Conservation (phyloP, 1,284 basidiomycete genomes). For the Thecaphora thlaspeos region DNA sequence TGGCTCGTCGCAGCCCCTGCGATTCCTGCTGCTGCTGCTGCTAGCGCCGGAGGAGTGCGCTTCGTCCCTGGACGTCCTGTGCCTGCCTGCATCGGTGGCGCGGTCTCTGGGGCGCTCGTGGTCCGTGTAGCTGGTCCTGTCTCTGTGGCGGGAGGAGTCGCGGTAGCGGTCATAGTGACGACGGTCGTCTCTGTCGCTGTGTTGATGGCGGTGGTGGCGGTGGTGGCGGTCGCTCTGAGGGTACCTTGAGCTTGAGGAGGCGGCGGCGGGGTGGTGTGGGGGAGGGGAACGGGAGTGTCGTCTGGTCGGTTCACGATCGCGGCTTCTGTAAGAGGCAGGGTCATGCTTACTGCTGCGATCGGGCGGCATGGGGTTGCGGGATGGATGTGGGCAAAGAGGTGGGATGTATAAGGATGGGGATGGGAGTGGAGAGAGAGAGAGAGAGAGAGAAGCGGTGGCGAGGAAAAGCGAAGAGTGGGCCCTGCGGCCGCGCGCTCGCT, state of each 20-base stretch:
- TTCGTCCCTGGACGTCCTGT: conserved; percentile 14
- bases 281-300: conserved; percentile 42
- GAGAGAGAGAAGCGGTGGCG: no score
- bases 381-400: no score
- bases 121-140: conserved; percentile 6
- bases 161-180: conserved; percentile 1
- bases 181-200: conserved; percentile 6
- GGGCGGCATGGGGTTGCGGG: no score
- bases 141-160: neutral
- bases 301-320: conserved; percentile 34
- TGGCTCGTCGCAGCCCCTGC: neutral
- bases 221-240: conserved; percentile 21
- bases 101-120: conserved; percentile 5
- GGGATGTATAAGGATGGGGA: no score
- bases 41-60: no score
- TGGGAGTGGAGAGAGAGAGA: no score
- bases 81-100: conserved; percentile 12
- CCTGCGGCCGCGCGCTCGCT: no score
- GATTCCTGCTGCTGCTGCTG: conserved; percentile 4
- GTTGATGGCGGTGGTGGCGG: conserved; percentile 3
- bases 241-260: conserved; percentile 10
- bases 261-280: conserved; percentile 12
- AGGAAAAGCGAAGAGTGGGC: conserved; percentile 13
- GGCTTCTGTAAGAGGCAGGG: conserved; percentile 20
- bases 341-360: conserved; percentile 38